Conservation (phyloP, 176 grass and related monocot genomes). For the Carex littledalei region DNA sequence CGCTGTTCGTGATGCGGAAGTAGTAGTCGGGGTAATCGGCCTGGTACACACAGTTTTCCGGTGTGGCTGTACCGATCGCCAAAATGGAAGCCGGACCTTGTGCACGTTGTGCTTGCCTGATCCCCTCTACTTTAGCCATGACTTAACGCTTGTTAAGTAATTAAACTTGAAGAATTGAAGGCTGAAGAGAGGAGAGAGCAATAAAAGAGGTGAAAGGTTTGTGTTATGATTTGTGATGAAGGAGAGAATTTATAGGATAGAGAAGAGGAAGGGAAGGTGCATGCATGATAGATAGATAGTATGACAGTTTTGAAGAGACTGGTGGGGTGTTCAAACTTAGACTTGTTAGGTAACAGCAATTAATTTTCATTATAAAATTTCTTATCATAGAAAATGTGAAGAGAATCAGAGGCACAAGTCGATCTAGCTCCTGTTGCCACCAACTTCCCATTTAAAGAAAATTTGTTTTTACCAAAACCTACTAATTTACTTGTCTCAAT, state of each 20-base stretch:
- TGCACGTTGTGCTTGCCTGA: slow-evolving; percentile 26
- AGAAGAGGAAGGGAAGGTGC: not conserved
- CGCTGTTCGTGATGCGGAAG: slow-evolving; percentile 29
- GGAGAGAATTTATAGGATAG: not conserved
- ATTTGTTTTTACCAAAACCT: not conserved
- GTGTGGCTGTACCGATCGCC: slow-evolving; percentile 26
- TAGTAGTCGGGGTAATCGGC: slow-evolving; percentile 25
- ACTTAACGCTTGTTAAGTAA: not conserved
- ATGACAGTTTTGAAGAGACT: not conserved
- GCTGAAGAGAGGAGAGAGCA: not conserved
- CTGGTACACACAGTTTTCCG: slow-evolving; percentile 8
- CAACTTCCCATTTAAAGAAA: not conserved
- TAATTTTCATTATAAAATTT: not conserved
- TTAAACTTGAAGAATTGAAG: not conserved
- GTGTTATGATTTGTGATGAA: not conserved
- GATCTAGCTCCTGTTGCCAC: not conserved
- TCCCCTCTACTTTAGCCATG: slow-evolving; percentile 22
- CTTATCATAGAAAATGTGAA: not conserved
- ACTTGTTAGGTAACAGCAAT: not conserved
- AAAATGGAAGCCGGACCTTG: slow-evolving; percentile 15
- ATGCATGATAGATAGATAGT: not conserved
- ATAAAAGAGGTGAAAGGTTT: not conserved
- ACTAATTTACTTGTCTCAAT: not conserved
- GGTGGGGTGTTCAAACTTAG: not conserved
- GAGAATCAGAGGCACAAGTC: not conserved